A percentile compares a stretch with the other conserved stretches of the same genome.
phyloP scores from a whole-genome alignment of 2,329 filamentous ascomycete species.

The Pseudocercospora fijiensis region DNA sequence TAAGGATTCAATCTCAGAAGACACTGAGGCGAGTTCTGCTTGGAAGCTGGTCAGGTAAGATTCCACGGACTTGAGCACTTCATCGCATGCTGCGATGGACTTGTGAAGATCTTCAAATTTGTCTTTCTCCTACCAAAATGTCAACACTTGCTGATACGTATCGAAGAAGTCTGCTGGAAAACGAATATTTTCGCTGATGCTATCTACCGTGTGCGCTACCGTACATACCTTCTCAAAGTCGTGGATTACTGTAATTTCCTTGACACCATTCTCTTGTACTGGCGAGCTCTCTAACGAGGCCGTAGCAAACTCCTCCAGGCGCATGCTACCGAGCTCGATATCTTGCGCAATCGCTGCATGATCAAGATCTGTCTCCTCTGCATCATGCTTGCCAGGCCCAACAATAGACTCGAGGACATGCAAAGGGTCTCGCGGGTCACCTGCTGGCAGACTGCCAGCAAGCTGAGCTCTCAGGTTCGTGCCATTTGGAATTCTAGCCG shows the following conservation, averaged over 20 bases:
- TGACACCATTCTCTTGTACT: slow-evolving; percentile 30
- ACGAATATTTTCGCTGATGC: neutral
- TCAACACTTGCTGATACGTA: neutral
- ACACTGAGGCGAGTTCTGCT: slow-evolving; percentile 86
- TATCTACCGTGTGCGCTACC: neutral
- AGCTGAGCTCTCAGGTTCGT: slow-evolving; percentile 63
- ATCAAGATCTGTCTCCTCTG: slow-evolving; percentile 41
- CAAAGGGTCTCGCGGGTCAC: slow-evolving; percentile 65
- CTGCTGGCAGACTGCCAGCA: slow-evolving; percentile 47
- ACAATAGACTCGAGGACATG: slow-evolving; percentile 65
- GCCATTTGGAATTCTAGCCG: slow-evolving; percentile 65
- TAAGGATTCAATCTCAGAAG: slow-evolving; percentile 89
- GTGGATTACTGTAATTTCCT: slow-evolving; percentile 34
- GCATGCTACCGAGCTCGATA: slow-evolving; percentile 76
- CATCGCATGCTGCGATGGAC: slow-evolving; percentile 86
- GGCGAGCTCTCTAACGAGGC: slow-evolving; percentile 28
- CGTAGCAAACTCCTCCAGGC: slow-evolving; percentile 68
- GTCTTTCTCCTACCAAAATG: slow-evolving; percentile 59
- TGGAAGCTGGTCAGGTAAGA: slow-evolving; percentile 89
- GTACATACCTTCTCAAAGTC: slow-evolving; percentile 58
- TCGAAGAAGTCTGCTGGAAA: neutral
- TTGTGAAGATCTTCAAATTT: slow-evolving; percentile 88
- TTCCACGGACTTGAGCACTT: slow-evolving; percentile 90
- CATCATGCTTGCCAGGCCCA: slow-evolving; percentile 38
- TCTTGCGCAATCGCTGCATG: slow-evolving; percentile 55